Conservation (phyloP, 768 basidiomycete species). For the Tephrocybe rancida region DNA sequence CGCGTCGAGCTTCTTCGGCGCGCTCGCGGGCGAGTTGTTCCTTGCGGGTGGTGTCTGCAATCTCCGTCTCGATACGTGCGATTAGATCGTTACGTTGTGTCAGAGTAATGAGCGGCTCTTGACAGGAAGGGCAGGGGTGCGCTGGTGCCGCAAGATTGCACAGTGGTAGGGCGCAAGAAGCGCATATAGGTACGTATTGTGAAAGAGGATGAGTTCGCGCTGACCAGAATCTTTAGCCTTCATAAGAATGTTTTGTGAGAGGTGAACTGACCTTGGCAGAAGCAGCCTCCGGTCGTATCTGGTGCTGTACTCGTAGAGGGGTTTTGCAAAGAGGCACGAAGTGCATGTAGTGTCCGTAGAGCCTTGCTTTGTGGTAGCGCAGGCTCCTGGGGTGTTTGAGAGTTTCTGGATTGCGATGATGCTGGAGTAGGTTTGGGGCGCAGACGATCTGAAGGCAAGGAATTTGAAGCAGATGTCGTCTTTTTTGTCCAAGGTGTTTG, state of each 20-base stretch:
- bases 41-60: constrained; percentile 41
- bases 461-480: constrained; percentile 32
- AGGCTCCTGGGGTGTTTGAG: constrained; percentile 27
- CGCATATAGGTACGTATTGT: constrained; percentile 54
- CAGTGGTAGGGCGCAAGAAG: constrained; percentile 61
- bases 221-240: constrained; percentile 22
- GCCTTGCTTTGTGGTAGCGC: constrained; percentile 47
- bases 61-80: constrained; percentile 42
- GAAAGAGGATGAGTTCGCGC: constrained; percentile 65
- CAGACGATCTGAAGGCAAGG: constrained; percentile 59
- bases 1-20: constrained; percentile 47
- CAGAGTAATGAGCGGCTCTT: constrained; percentile 35
- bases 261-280: constrained; percentile 57
- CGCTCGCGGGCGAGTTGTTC: constrained; percentile 54
- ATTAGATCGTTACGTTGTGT: constrained; percentile 38
- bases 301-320: constrained; percentile 28
- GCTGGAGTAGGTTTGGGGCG: constrained; percentile 29
- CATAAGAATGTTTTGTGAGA: not conserved
- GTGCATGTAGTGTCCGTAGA: constrained; percentile 47
- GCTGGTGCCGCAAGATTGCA: constrained; percentile 59
- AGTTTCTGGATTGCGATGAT: constrained; percentile 33
- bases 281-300: constrained; percentile 69
- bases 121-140: constrained; percentile 58
- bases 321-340: constrained; percentile 40
- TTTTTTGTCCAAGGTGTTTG: constrained; percentile 47